phyloP scores from a whole-genome alignment of 805 yeast species.

The Candida arabinofermentans region DNA sequence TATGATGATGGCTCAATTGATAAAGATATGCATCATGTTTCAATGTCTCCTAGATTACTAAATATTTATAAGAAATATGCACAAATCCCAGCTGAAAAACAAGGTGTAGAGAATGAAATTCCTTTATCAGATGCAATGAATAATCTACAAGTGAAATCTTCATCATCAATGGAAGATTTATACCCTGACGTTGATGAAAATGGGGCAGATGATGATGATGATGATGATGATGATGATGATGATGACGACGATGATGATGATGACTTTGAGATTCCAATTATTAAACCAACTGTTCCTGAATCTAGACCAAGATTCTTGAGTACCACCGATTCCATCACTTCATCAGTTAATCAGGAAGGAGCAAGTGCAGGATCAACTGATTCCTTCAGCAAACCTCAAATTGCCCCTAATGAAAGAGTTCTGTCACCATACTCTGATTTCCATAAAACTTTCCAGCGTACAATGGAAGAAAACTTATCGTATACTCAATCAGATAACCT shows the following conservation, averaged over 20 bases:
- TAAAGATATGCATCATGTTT: neutral
- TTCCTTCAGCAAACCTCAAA: neutral
- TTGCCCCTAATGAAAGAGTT: constrained; percentile 14
- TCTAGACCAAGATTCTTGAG: neutral
- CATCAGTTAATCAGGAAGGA: neutral
- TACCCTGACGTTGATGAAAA: constrained; percentile 1
- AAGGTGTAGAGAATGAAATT: neutral
- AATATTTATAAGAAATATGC: constrained; percentile 33
- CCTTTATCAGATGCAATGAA: constrained; percentile 7
- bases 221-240: constrained; percentile 8
- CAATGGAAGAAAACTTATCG: constrained; percentile 18
- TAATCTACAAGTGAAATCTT: constrained; percentile 4
- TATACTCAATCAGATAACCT: constrained; percentile 1
- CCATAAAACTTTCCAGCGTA: constrained; percentile 26
- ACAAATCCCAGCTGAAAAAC: constrained; percentile 23
- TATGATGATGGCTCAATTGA: neutral
- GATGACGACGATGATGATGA: constrained; percentile 18
- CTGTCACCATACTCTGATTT: constrained; percentile 35
- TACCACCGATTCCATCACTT: neutral
- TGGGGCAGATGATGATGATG: constrained; percentile 1
- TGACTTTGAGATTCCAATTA: constrained; percentile 19
- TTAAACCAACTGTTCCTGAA: constrained; percentile 8
- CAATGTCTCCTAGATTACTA: constrained; percentile 26
- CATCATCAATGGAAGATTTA: neutral
- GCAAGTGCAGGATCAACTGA: too few relatives aligned